Evolutionary conservation across 1,284 basidiomycete genomes (phyloP).

Genomic region (Puccinia hordei): DNA sequence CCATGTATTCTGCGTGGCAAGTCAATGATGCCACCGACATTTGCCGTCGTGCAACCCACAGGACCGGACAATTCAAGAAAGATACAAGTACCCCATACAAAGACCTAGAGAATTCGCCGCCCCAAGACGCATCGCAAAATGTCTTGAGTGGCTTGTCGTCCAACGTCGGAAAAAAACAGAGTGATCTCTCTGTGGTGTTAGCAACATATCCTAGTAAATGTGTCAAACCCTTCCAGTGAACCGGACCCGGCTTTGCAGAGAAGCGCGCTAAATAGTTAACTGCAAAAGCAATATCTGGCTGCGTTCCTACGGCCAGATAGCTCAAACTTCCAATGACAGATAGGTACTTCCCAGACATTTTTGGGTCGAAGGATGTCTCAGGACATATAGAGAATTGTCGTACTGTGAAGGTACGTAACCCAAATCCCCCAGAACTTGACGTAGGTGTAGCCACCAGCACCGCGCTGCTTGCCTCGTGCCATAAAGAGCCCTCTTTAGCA

Average conservation of each 20-base stretch:
- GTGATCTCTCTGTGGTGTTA: background rate
- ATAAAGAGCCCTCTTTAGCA: background rate
- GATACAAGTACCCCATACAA: too few species aligned
- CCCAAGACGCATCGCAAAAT: too few species aligned
- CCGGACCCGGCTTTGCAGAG: background rate
- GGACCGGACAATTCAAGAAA: too few species aligned
- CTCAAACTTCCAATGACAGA: background rate
- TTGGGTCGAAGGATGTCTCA: background rate
- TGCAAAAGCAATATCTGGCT: conserved; percentile 18
- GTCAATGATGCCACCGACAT: too few species aligned
- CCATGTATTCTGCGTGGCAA: too few species aligned
- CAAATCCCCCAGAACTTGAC: background rate
- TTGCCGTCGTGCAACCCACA: too few species aligned
- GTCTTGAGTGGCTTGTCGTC: background rate
- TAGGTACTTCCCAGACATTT: background rate
- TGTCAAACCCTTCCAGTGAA: conserved; percentile 12
- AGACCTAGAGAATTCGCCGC: too few species aligned
- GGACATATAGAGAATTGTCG: conserved; percentile 1
- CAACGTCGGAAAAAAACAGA: conserved; percentile 25
- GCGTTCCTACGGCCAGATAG: background rate
- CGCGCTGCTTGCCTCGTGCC: conserved; percentile 1
- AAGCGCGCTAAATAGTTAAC: background rate
- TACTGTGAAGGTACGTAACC: too few species aligned
- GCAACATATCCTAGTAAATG: background rate
- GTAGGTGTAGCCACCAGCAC: conserved; percentile 16